These are phyloP conservation scores for Aspergillus novoparasiticus DNA, from an alignment of 2,329 filamentous ascomycete genomes.

Conservation along the genomic window DNA sequence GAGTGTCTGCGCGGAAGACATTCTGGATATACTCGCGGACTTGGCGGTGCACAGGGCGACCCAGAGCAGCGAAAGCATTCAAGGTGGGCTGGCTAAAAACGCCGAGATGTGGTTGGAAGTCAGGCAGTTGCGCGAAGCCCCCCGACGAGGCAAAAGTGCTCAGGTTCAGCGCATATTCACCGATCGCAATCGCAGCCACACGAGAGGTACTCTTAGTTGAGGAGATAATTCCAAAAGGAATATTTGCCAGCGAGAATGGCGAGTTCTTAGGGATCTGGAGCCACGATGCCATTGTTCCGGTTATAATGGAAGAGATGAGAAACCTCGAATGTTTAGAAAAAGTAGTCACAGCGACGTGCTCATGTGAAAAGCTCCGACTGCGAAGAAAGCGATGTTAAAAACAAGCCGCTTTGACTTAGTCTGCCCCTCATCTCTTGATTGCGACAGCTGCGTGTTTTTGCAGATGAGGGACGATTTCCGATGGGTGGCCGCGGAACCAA, in stretches of 20 bases:
- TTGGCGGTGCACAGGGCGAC: conserved; percentile 66
- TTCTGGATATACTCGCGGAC: conserved; percentile 71
- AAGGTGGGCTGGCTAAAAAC: conserved; percentile 68
- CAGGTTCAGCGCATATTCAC: conserved; percentile 71
- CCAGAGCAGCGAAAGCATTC: conserved; percentile 74
- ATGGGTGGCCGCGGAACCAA: conserved; percentile 9
- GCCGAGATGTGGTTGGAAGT: conserved; percentile 58
- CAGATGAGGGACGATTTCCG: conserved; percentile 5
- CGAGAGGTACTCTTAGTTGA: conserved; percentile 58
- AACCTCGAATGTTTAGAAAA: neutral
- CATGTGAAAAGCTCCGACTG: neutral
- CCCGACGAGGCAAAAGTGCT: conserved; percentile 60
- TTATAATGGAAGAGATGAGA: conserved; percentile 1
- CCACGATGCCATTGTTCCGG: conserved; percentile 55
- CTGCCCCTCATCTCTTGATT: conserved; percentile 2
- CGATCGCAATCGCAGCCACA: conserved; percentile 71
- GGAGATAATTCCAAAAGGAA: conserved; percentile 81
- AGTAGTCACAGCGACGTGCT: neutral
- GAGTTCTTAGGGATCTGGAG: conserved; percentile 61
- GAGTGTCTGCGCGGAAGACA: conserved; percentile 63
- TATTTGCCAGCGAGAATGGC: conserved; percentile 76
- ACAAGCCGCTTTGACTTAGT: neutral
- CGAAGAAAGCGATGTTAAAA: conserved; percentile 10
- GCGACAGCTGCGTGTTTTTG: neutral
- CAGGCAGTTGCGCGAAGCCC: conserved; percentile 62